Evolutionary conservation across 768 basidiomycete species (phyloP), one percentile per base, ranked within the genome.

Genomic region (Agaricus blazei): DNA sequence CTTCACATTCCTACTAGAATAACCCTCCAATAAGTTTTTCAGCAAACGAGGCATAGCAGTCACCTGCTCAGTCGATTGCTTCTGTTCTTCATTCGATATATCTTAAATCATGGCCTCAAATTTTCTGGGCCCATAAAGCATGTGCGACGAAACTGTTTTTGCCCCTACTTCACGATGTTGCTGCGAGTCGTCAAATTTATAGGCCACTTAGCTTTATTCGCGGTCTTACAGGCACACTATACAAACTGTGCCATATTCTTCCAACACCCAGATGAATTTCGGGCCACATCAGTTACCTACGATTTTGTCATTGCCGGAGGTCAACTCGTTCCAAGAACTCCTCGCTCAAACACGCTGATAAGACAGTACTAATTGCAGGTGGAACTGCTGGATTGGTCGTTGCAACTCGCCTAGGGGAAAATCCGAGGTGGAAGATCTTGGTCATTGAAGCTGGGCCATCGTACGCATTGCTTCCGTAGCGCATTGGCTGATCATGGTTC

Each of bases 401-500:
- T 23, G 51, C 58, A 2, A 28, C 51, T 12, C 54, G 59, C 6
- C 54, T 59, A 6, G 42, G 49, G 5, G 54, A 53, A 26, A 59
- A 59, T 36, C 29, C 46, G 7, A 56, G 50, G 1, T 56, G 52
- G 49, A 56, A 50, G 15, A 42, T 59, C 2, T 24, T 59, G n/a
- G 47, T 59, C 15, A 54, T 59, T 24, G 59, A 59, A 52, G 59
- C 54, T 12, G 59, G 59, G 49, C 57, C 31, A 27, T 50, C 54
- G 54, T 56, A 38, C n/a, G 54, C 45, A 11, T 27, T 24, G 7
- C 4, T 12, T 36, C 48, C 14, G 15, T 6, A 2, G 4, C 3
- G 6, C 14, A n/a, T 19, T 8, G n/a, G 23, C 6, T n/a, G 6
- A 19, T 19, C 14, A 5, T 8, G 3, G 28, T 12, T 29, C 11